Conservation (phyloP, 2,329 filamentous ascomycete species). For the Cladosporium sp. region DNA sequence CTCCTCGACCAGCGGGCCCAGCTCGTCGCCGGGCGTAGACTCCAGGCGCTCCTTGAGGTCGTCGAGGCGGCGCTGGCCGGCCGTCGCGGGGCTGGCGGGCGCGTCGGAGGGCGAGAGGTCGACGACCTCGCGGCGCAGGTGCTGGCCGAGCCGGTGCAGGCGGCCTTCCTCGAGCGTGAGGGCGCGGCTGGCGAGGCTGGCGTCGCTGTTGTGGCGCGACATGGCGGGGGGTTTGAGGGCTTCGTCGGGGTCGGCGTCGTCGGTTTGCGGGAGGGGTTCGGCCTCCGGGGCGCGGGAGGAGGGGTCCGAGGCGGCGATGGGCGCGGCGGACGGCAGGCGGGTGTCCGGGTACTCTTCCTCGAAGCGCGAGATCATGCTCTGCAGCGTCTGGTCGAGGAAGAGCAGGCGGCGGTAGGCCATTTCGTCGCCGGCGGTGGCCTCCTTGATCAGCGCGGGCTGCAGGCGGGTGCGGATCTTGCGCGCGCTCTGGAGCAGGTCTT, state of each 20-base stretch:
- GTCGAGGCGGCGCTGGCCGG: slow-evolving; percentile 2
- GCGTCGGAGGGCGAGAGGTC: slow-evolving; percentile 31
- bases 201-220: slow-evolving; percentile 57
- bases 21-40: slow-evolving; percentile 53
- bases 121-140: slow-evolving; percentile 58
- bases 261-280: slow-evolving; percentile 9
- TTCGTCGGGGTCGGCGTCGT: slow-evolving; percentile 26
- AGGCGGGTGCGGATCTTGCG: slow-evolving; percentile 80
- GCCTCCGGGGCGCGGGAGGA: slow-evolving; percentile 10
- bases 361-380: slow-evolving; percentile 89
- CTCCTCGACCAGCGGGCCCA: slow-evolving; percentile 55
- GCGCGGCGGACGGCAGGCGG: slow-evolving; percentile 40
- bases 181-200: slow-evolving; percentile 60
- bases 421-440: slow-evolving; percentile 63
- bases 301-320: slow-evolving; percentile 11
- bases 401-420: slow-evolving; percentile 71
- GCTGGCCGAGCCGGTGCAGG: slow-evolving; percentile 62
- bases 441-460: slow-evolving; percentile 75
- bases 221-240: slow-evolving; percentile 34
- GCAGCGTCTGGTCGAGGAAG: slow-evolving; percentile 82
- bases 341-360: slow-evolving; percentile 95
- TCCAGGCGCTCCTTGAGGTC: slow-evolving; percentile 37
- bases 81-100: slow-evolving; percentile 16
- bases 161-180: slow-evolving; percentile 64
- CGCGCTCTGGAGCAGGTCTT: slow-evolving; percentile 78